phyloP scores from a whole-genome alignment of 2,329 filamentous ascomycete species.

The Paraphaeosphaeria sporulosa region DNA sequence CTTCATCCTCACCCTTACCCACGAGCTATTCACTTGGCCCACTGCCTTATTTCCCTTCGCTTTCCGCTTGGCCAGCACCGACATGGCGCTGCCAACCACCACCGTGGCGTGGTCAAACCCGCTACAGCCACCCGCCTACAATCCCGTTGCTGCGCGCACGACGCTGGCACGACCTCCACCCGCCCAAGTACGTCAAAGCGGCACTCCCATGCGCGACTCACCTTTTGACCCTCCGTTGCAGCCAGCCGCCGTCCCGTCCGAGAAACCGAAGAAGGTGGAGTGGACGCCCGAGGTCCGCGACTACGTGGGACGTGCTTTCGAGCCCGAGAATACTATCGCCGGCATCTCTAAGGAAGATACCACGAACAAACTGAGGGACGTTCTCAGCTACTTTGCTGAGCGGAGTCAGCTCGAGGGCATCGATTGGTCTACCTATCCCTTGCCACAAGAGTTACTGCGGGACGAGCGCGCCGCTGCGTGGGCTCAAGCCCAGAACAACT shows the following conservation, averaged over 20 bases:
- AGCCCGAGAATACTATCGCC: constrained; percentile 66
- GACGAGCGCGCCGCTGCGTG: constrained; percentile 60
- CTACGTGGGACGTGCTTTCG: constrained; percentile 91
- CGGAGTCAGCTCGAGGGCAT: constrained; percentile 73
- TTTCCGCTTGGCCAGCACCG: not conserved
- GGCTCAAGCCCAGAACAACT: constrained; percentile 15
- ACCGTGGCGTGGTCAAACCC: constrained; percentile 36
- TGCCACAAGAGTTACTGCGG: constrained; percentile 84
- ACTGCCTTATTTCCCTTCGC: not conserved
- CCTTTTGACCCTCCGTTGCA: constrained; percentile 27
- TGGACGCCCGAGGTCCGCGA: constrained; percentile 84
- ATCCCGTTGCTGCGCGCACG: constrained; percentile 55
- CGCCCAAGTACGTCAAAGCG: constrained; percentile 28
- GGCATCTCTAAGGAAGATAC: constrained; percentile 68
- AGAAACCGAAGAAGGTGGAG: constrained; percentile 67
- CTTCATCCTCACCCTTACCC: not conserved
- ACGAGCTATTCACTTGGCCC: not conserved
- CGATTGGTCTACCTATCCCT: constrained; percentile 83
- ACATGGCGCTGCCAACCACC: constrained; percentile 42
- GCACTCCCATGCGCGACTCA: not conserved
- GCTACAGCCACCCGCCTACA: constrained; percentile 52
- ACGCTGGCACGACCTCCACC: constrained; percentile 34
- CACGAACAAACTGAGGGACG: constrained; percentile 82
- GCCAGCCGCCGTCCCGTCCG: constrained; percentile 33
- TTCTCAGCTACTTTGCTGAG: constrained; percentile 84